A percentile compares a stretch with the other conserved stretches of the same genome.
Conservation (phyloP, 495 filamentous ascomycete genomes). For the Copromyces sp. region DNA sequence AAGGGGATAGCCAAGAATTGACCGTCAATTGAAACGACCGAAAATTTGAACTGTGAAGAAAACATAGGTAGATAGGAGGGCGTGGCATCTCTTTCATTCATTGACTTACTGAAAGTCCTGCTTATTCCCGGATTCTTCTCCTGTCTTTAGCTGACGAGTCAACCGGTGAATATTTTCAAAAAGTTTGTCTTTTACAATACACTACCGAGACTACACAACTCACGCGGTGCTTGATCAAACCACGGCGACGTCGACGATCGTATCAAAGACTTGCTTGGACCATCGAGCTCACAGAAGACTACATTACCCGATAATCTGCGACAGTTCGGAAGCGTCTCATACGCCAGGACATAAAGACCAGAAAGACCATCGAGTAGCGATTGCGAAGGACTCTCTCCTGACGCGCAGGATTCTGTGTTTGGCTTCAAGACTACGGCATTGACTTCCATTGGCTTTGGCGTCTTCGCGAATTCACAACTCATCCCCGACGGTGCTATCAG, state of each 20-base stretch:
- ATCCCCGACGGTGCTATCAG: background rate
- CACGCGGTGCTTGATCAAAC: background rate
- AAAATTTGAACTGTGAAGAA: background rate
- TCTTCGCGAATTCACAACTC: background rate
- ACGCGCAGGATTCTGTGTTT: background rate
- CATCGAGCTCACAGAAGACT: background rate
- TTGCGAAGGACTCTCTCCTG: background rate
- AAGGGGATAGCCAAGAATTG: background rate
- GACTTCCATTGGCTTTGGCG: background rate
- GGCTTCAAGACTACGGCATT: background rate
- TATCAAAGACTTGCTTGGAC: background rate
- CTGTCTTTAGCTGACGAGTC: background rate
- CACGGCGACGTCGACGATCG: background rate
- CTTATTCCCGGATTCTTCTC: background rate
- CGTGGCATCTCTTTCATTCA: background rate
- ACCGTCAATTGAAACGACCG: background rate
- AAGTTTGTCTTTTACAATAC: too few species aligned
- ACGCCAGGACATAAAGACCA: background rate
- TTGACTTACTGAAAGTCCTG: background rate
- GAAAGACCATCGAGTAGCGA: background rate
- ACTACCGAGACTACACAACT: background rate
- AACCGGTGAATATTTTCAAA: too few species aligned
- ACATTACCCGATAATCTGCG: background rate
- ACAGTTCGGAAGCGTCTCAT: background rate
- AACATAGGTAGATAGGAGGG: background rate